Conservation (phyloP, 2,329 filamentous ascomycete genomes). For the Dactylella cylindrospora region DNA sequence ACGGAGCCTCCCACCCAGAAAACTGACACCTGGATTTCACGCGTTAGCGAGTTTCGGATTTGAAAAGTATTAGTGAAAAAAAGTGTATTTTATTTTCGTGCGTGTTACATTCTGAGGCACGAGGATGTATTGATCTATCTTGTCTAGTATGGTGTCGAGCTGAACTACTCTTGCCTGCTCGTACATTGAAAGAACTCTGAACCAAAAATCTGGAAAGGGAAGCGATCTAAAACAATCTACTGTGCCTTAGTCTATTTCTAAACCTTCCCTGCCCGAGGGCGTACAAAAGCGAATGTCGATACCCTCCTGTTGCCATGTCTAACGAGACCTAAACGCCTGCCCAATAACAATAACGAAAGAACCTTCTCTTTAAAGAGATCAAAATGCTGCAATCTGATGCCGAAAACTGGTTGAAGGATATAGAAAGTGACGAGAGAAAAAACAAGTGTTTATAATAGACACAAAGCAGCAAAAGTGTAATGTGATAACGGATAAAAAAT, state of each 20-base stretch:
- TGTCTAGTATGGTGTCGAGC: too few relatives aligned
- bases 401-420: background rate
- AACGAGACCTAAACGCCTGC: conserved; percentile 26
- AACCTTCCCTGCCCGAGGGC: background rate
- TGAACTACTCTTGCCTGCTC: too few relatives aligned
- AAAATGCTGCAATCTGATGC: conserved; percentile 19
- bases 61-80: too few relatives aligned
- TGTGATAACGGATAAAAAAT: background rate
- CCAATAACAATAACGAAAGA: conserved; percentile 5
- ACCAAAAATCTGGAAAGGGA: too few relatives aligned
- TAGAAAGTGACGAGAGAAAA: background rate
- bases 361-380: background rate
- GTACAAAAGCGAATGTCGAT: background rate
- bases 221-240: conserved; percentile 7
- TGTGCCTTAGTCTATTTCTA: conserved; percentile 6
- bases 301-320: background rate
- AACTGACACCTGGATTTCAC: too few relatives aligned
- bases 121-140: too few relatives aligned
- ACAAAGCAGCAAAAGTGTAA: background rate
- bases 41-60: too few relatives aligned
- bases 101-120: too few relatives aligned
- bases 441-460: background rate
- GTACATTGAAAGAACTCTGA: too few relatives aligned
- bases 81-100: too few relatives aligned
- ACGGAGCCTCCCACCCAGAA: too few relatives aligned